phyloP scores from a whole-genome alignment of 2,329 filamentous ascomycete genomes.

The Ophiostoma himal-ulmi region DNA sequence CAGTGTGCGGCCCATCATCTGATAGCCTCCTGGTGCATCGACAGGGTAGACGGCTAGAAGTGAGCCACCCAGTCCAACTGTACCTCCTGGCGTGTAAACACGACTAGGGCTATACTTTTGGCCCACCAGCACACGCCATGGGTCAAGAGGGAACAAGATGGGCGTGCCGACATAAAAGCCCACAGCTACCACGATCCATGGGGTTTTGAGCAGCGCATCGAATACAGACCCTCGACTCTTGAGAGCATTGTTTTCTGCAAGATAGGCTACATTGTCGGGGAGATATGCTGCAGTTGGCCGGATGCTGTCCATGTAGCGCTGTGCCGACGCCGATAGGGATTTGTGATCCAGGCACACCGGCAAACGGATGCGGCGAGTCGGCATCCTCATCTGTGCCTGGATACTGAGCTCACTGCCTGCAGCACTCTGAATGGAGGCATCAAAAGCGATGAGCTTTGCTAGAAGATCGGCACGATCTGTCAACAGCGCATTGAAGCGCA shows the following conservation, averaged over 20 bases:
- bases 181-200: slow-evolving; percentile 3
- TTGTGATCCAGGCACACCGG: slow-evolving; percentile 6
- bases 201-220: not conserved
- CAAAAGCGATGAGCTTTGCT: not conserved
- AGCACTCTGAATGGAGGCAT: not conserved
- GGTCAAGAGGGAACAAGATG: slow-evolving; percentile 3
- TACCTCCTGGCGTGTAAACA: slow-evolving; percentile 6
- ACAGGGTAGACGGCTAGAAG: slow-evolving; percentile 7
- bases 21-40: slow-evolving; percentile 37
- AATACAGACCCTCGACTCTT: not conserved
- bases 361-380: not conserved
- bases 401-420: not conserved
- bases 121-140: slow-evolving; percentile 5
- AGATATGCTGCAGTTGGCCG: slow-evolving; percentile 10
- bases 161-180: slow-evolving; percentile 10
- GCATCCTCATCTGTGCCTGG: not conserved
- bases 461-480: slow-evolving; percentile 6
- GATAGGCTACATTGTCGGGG: slow-evolving; percentile 5
- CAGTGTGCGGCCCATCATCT: slow-evolving; percentile 41
- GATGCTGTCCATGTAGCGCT: slow-evolving; percentile 9
- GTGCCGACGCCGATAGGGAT: not conserved
- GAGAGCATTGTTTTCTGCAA: slow-evolving; percentile 6
- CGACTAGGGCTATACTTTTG: slow-evolving; percentile 11
- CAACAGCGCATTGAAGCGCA: slow-evolving; percentile 4
- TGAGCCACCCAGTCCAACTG: not conserved